Conservation (phyloP, 2,329 filamentous ascomycete species). For the Cladosporium sp. region DNA sequence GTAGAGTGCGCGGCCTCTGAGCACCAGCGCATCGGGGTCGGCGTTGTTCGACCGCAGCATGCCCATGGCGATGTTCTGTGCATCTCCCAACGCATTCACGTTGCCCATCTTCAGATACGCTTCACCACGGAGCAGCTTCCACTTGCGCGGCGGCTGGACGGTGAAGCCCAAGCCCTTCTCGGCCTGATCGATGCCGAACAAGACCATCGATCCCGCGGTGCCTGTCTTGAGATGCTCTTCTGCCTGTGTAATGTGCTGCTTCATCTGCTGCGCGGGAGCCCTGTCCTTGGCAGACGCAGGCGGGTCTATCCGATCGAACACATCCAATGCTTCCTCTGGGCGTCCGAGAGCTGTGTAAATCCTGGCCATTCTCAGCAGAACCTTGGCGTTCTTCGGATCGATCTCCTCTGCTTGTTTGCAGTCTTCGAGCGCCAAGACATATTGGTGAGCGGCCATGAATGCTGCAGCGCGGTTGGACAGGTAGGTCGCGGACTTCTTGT, state of each 20-base stretch:
- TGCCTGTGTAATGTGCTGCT: slow-evolving; percentile 72
- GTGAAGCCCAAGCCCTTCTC: slow-evolving; percentile 69
- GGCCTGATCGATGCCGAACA: slow-evolving; percentile 86
- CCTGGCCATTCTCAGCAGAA: slow-evolving; percentile 77
- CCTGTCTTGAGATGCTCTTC: slow-evolving; percentile 69
- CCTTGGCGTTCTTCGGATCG: slow-evolving; percentile 81
- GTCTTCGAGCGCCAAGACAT: slow-evolving; percentile 75
- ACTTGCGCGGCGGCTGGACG: slow-evolving; percentile 81
- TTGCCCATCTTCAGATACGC: slow-evolving; percentile 90
- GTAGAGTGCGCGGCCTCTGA: slow-evolving; percentile 82
- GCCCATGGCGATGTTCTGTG: slow-evolving; percentile 85
- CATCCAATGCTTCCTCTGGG: slow-evolving; percentile 77
- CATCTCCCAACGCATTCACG: slow-evolving; percentile 80
- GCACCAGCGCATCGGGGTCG: slow-evolving; percentile 87
- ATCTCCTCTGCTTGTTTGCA: slow-evolving; percentile 75
- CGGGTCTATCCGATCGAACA: slow-evolving; percentile 74
- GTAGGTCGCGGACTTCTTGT: slow-evolving; percentile 81
- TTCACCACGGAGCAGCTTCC: slow-evolving; percentile 87
- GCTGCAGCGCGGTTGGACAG: slow-evolving; percentile 92
- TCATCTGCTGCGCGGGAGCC: slow-evolving; percentile 76
- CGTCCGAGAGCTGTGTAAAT: slow-evolving; percentile 84
- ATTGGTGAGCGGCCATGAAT: slow-evolving; percentile 81
- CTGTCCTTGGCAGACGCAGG: slow-evolving; percentile 78
- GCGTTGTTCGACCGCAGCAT: slow-evolving; percentile 79
- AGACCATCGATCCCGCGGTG: slow-evolving; percentile 80